Evolutionary conservation across 805 yeast species (phyloP).

Genomic region (Candida cerambycidarum): DNA sequence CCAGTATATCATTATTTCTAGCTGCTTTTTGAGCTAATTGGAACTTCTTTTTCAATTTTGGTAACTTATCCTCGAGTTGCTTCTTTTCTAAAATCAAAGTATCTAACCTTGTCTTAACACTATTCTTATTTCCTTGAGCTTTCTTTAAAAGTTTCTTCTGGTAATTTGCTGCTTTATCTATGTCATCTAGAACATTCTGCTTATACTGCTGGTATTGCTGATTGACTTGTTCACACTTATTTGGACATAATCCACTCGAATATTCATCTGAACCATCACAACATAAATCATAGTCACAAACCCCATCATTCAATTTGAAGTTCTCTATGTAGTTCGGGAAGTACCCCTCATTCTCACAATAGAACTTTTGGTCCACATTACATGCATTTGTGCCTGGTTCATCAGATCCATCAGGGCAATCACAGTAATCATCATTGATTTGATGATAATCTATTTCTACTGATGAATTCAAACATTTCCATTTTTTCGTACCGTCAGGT

Average conservation of each 20-base stretch:
- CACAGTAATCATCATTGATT: slow-evolving; percentile 88
- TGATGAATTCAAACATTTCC: slow-evolving; percentile 77
- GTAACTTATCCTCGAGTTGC: not conserved
- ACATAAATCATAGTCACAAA: slow-evolving; percentile 84
- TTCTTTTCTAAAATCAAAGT: not conserved
- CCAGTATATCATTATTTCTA: slow-evolving; percentile 10
- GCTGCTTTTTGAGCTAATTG: not conserved
- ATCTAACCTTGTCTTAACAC: slow-evolving; percentile 9
- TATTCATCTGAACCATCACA: slow-evolving; percentile 95
- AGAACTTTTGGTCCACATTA: slow-evolving; percentile 47
- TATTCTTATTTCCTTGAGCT: slow-evolving; percentile 9
- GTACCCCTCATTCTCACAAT: slow-evolving; percentile 77
- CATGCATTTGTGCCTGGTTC: slow-evolving; percentile 97
- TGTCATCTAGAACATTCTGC: not conserved
- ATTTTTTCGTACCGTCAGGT: slow-evolving; percentile 38
- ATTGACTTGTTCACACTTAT: slow-evolving; percentile 53
- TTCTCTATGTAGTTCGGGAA: slow-evolving; percentile 61
- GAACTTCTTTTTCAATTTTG: slow-evolving; percentile 1
- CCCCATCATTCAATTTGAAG: slow-evolving; percentile 79
- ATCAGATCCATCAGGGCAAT: slow-evolving; percentile 97
- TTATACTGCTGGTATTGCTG: slow-evolving; percentile 25
- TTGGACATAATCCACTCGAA: slow-evolving; percentile 47
- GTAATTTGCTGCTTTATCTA: slow-evolving; percentile 3
- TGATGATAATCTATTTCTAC: slow-evolving; percentile 57
- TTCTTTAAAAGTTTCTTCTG: slow-evolving; percentile 11